phyloP scores from a whole-genome alignment of 2,329 filamentous ascomycete genomes.

The Nothophaeocryptopus gaeumannii region DNA sequence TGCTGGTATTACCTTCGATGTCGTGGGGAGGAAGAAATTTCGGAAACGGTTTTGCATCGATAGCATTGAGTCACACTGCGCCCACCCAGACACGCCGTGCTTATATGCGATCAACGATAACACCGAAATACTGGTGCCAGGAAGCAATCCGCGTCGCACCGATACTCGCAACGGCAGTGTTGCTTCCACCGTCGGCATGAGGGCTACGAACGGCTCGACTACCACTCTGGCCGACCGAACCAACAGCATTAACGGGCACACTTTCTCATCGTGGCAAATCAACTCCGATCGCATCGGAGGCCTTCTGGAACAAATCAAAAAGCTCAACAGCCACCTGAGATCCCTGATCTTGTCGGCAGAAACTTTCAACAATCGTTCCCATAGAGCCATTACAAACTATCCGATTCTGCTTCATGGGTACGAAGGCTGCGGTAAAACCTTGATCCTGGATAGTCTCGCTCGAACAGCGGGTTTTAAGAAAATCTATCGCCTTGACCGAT shows the following conservation, averaged over 20 bases:
- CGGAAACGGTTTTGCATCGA: slow-evolving; percentile 62
- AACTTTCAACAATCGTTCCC: slow-evolving; percentile 1
- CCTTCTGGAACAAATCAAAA: slow-evolving; percentile 60
- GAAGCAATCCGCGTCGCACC: too few relatives aligned
- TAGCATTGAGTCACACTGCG: slow-evolving; percentile 47
- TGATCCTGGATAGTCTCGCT: slow-evolving; percentile 67
- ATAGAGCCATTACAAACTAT: slow-evolving; percentile 25
- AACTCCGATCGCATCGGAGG: slow-evolving; percentile 61
- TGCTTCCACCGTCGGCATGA: too few relatives aligned
- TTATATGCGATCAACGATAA: neutral
- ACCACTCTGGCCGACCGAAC: too few relatives aligned
- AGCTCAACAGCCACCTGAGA: slow-evolving; percentile 64
- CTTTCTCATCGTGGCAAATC: neutral
- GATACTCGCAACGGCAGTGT: too few relatives aligned
- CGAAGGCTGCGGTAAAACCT: slow-evolving; percentile 79
- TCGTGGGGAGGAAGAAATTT: slow-evolving; percentile 51
- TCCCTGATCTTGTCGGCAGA: slow-evolving; percentile 23
- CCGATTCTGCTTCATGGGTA: slow-evolving; percentile 76
- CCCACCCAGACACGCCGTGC: slow-evolving; percentile 16
- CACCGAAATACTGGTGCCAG: too few relatives aligned
- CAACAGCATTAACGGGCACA: neutral
- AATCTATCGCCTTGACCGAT: slow-evolving; percentile 59
- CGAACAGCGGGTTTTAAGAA: slow-evolving; percentile 61
- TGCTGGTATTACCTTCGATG: slow-evolving; percentile 68
- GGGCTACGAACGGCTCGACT: too few relatives aligned